Conservation (phyloP, 2,329 filamentous ascomycete species). For the Penicillium psychrosexuale region DNA sequence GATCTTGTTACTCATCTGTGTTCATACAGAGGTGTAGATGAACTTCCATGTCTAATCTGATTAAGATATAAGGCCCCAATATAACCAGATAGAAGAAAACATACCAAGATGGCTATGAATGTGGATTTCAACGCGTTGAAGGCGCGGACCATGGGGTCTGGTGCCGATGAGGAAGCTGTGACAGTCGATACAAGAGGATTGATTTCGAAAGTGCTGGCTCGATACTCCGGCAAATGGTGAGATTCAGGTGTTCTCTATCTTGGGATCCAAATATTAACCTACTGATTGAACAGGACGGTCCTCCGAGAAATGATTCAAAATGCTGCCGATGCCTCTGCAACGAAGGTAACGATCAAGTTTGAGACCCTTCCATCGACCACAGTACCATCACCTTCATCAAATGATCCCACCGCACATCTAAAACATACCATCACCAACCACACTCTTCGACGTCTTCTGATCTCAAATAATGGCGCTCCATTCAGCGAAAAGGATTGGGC, state of each 20-base stretch:
- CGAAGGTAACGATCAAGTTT: constrained; percentile 84
- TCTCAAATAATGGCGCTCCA: constrained; percentile 85
- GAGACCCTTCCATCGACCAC: constrained; percentile 82
- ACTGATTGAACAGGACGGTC: constrained; percentile 49
- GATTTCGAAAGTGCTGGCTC: constrained; percentile 94
- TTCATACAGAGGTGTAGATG: background rate
- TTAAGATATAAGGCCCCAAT: background rate
- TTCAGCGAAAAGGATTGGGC: constrained; percentile 92
- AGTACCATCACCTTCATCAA: constrained; percentile 65
- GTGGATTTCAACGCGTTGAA: constrained; percentile 67
- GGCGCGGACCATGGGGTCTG: constrained; percentile 79
- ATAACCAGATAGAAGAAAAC: background rate
- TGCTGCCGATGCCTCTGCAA: constrained; percentile 92
- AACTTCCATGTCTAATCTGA: too few species aligned
- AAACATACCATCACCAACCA: constrained; percentile 83
- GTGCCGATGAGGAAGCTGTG: constrained; percentile 91
- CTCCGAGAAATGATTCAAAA: constrained; percentile 95
- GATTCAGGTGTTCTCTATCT: constrained; percentile 34
- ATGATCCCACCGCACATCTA: constrained; percentile 67
- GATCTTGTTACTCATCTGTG: background rate
- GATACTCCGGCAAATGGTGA: constrained; percentile 95
- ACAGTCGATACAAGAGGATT: constrained; percentile 95
- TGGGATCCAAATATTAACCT: constrained; percentile 13
- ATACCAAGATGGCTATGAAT: constrained; percentile 62
- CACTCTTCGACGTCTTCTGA: constrained; percentile 80